Evolutionary conservation across 2,329 filamentous ascomycete species (phyloP), one percentile per base, ranked within the genome.

Genomic region (Neofusicoccum sp.): DNA sequence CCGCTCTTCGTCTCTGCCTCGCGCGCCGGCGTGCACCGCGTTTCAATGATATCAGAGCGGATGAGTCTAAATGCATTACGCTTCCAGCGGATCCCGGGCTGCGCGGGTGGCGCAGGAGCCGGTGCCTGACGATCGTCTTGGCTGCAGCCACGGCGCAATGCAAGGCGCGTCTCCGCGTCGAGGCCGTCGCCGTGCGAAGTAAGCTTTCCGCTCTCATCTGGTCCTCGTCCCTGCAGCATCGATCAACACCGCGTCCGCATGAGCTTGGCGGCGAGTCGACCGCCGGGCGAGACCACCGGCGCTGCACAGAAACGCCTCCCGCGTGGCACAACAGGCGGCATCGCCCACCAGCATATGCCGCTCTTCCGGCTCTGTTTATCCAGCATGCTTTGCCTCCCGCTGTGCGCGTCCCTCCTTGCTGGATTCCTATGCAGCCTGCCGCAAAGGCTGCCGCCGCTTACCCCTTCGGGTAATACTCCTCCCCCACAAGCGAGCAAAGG

Each of bases 41-140:
- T 33, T 48, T 48, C 45, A 33, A 33, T 6, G 12, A 30, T 33
- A 33, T 9, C 36, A 40, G 36, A n/a, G n/a, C n/a, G n/a, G n/a
- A n/a, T n/a, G n/a, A n/a, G n/a, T n/a, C n/a, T n/a, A n/a, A n/a
- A n/a, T n/a, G n/a, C n/a, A n/a, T n/a, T n/a, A n/a, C n/a, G n/a
- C n/a, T n/a, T n/a, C n/a, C n/a, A n/a, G n/a, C n/a, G n/a, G n/a
- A n/a, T n/a, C n/a, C n/a, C n/a, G n/a, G n/a, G n/a, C n/a, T n/a
- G n/a, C n/a, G n/a, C n/a, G n/a, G 2, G 48, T 12, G 4, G 44
- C 28, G 14, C 26, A 41, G 24, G 26, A 28, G 16, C 26, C n/a
- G n/a, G 51, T 56, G 36, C 51, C 51, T 56, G 51, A 43, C 51
- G 51, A 56, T 56, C 51, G 3, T 24, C 51, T 56, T 56, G 38